Base-by-base conservation (phyloP, 129 eudicot species). In the Chrysanthemum lavandulifolium region DNA sequence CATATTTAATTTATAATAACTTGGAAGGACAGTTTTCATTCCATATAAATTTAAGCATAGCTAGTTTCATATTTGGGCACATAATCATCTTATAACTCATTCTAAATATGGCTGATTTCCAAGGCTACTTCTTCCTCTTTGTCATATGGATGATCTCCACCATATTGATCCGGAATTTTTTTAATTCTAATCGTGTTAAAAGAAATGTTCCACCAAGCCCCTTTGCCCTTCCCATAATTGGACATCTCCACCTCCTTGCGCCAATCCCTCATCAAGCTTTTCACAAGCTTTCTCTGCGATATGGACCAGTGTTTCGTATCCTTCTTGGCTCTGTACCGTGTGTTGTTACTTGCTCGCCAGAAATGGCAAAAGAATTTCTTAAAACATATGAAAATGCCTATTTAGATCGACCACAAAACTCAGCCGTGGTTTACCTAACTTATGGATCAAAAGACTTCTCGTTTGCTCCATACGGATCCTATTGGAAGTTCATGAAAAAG, bases 401-500 rank as follows among this genome's bases (percentile, higher is more conserved):
- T 75, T 63, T 45, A 63, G 86, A 79, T 61, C 82, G 68, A 61
- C 84, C 73, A 10, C 84, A 21, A 74, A 85, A 69, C 78, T 78
- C 80, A 8, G 71, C 76, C 0, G 54, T 55, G 2, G 76, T 45
- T 1, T 75, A 80, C 11, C 12, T 69, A 65, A 62, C 80, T 36
- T 61, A 79, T 48, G 76, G 84, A 27, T 65, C 67, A 64, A 45
- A 77, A 60, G 50, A 67, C 73, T 31, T 59, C 65, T 13, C 80
- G 2, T 65, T 79, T 73, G 49, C 76, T 48, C 40, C 79, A 43
- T 85, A 85, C 31, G 86, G 86, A 15, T 25, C 78, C 0, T 82
- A 82, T n/a, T 85, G 89, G 89, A 76, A 76, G 13, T 85, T 85
- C 76, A 57, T 85, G 86, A 85, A 85, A 51, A 85, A 79, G 45